Conservation (phyloP, 768 basidiomycete species). For the Termitomyces titanicus region DNA sequence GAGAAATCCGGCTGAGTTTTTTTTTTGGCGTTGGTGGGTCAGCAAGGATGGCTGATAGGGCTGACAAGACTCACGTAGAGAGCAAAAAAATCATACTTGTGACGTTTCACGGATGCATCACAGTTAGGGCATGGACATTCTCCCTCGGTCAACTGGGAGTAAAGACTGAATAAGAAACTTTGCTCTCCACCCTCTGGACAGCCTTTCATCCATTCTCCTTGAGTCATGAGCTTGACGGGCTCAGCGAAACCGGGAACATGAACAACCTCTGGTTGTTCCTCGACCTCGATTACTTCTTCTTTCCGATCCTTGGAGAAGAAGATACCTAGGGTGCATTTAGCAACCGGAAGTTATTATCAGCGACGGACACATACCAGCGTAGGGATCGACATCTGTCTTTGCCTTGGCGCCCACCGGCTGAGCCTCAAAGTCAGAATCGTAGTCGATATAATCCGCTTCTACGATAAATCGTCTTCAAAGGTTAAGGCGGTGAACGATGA, state of each 20-base stretch:
- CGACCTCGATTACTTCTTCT: slow-evolving; percentile 90
- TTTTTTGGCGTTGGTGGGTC: slow-evolving; percentile 14
- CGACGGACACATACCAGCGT: slow-evolving; percentile 55
- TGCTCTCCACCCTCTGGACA: slow-evolving; percentile 94
- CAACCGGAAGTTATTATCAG: slow-evolving; percentile 1
- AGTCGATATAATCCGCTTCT: slow-evolving; percentile 67
- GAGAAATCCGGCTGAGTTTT: slow-evolving; percentile 69
- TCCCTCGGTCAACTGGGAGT: slow-evolving; percentile 65
- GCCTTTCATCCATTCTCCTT: slow-evolving; percentile 96
- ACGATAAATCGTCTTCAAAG: slow-evolving; percentile 8
- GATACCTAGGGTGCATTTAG: slow-evolving; percentile 49
- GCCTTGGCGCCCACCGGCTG: slow-evolving; percentile 35
- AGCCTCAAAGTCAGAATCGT: slow-evolving; percentile 75
- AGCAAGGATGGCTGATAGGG: slow-evolving; percentile 1
- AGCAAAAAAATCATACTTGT: slow-evolving; percentile 78
- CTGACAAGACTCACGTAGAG: slow-evolving; percentile 60
- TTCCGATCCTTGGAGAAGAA: slow-evolving; percentile 94
- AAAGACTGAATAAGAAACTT: slow-evolving; percentile 81
- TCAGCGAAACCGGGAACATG: slow-evolving; percentile 39
- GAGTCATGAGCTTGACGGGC: slow-evolving; percentile 66
- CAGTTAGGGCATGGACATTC: slow-evolving; percentile 74
- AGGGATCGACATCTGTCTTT: slow-evolving; percentile 75
- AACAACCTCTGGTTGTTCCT: slow-evolving; percentile 66
- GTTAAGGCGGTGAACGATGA: background rate
- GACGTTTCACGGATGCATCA: slow-evolving; percentile 54